These are phyloP conservation scores for Aspergillus luchuensis DNA, from an alignment of 2,329 filamentous ascomycete species.

Conservation along the genomic window DNA sequence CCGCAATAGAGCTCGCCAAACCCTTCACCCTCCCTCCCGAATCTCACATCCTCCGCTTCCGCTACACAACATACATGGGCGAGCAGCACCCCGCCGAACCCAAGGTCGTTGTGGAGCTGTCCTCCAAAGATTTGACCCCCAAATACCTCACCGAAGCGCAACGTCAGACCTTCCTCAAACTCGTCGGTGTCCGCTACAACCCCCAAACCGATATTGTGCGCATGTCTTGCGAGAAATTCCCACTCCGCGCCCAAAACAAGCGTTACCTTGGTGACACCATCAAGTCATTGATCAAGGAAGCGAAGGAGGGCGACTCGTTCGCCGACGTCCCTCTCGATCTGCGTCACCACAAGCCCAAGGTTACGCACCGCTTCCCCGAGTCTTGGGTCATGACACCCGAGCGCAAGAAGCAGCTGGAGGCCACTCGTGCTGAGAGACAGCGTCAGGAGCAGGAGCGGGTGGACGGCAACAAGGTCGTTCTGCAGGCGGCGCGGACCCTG, in stretches of 20 bases:
- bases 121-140: constrained; percentile 66
- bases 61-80: constrained; percentile 95
- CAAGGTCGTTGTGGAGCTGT: constrained; percentile 94
- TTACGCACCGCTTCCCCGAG: constrained; percentile 71
- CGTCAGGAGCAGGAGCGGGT: constrained; percentile 64
- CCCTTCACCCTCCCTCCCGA: constrained; percentile 73
- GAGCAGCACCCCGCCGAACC: constrained; percentile 86
- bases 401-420: constrained; percentile 66
- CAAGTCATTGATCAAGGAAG: constrained; percentile 70
- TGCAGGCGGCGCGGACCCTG: constrained; percentile 34
- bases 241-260: constrained; percentile 94
- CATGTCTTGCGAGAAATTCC: constrained; percentile 88
- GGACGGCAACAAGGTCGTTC: constrained; percentile 47
- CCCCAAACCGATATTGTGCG: constrained; percentile 77
- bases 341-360: constrained; percentile 74
- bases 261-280: constrained; percentile 84
- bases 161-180: constrained; percentile 79
- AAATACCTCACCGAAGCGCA: constrained; percentile 66
- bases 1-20: constrained; percentile 71
- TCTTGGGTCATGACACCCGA: constrained; percentile 78
- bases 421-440: constrained; percentile 54
- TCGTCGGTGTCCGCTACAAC: constrained; percentile 84
- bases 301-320: constrained; percentile 81
- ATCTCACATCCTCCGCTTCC: constrained; percentile 77
- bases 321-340: constrained; percentile 87